Evolutionary conservation across 345 rosid species (phyloP), one percentile per base, ranked within the genome.

Genomic region (Triadica sebifera): DNA sequence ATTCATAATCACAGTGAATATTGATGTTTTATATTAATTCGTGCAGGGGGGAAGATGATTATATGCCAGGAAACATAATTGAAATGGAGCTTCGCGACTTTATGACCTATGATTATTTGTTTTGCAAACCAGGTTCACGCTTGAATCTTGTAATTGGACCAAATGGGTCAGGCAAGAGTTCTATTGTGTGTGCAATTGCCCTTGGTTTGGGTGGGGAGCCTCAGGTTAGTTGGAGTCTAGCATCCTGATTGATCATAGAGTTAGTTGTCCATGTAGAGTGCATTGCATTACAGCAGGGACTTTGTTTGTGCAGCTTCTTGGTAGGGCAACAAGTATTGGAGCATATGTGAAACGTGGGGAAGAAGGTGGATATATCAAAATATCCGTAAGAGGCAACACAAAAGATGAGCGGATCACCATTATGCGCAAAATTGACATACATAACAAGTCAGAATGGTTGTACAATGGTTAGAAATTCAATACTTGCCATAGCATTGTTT

Each of bases 301-400:
- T 65, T 77, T 71, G 19, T 69, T 53, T 74, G 51, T 79, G 78
- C 85, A 94, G 98, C 85, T 94, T 39, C 97, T 94, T 73, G 98
- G 98, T 34, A 88, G 98, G 83, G 94, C 97, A 19, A 86, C 91
- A 6, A 89, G 87, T 67, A 69, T 92, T 79, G 97, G 95, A 46
- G 97, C 98, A 3, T 94, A 86, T 84, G 98, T 94, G 56, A 94
- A 94, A 86, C 95, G 96, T 0, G 98, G 98, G 19, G 95, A 94
- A 81, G 88, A 86, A 52, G 76, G 88, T 39, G 98, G 95, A 22
- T 82, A 85, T 57, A 82, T 94, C 24, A 94, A 89, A 77, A 89
- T 94, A 74, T 82, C 93, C 49, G 84, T 91, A 46, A 86, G 97
- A 81, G 98, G 98, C 43, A 82, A 85, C 71, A 75, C 80, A 0